Conservation (phyloP, 768 basidiomycete species). For the Gloeopeniophorella convolvens region DNA sequence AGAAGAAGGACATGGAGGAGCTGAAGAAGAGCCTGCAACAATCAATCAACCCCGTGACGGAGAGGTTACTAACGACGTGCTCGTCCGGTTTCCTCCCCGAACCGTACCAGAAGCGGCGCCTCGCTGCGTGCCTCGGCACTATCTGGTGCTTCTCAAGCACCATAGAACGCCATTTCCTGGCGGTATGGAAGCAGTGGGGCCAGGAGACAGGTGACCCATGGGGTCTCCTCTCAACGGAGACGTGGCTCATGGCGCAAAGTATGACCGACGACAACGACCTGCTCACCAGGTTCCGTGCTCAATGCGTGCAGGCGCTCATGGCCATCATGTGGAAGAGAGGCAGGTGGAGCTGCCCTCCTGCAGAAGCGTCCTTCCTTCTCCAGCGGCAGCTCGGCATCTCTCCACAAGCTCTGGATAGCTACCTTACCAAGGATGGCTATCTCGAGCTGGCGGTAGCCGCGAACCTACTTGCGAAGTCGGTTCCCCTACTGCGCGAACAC, state of each 20-base stretch:
- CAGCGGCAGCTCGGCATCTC: background rate
- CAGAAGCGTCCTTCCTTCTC: background rate
- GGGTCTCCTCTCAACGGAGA: too few species aligned
- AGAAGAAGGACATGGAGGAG: too few species aligned
- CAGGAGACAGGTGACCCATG: background rate
- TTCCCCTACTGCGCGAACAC: too few species aligned
- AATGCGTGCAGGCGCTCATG: background rate
- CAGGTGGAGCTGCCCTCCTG: background rate
- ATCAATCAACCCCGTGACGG: background rate
- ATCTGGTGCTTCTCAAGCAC: background rate
- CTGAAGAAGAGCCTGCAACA: background rate
- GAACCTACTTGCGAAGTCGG: too few species aligned
- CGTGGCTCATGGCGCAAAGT: background rate
- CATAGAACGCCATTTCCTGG: background rate
- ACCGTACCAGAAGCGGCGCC: background rate
- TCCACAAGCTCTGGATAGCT: background rate
- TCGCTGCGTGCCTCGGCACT: background rate
- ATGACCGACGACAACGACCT: background rate
- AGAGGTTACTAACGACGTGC: background rate
- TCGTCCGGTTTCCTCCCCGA: background rate
- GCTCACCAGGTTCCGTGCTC: background rate
- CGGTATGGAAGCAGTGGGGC: background rate
- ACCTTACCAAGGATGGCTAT: background rate
- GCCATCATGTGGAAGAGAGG: background rate
- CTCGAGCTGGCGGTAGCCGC: background rate